phyloP scores from a whole-genome alignment of 169 alveolate genomes.

The Cryptosporidium viatorum region DNA sequence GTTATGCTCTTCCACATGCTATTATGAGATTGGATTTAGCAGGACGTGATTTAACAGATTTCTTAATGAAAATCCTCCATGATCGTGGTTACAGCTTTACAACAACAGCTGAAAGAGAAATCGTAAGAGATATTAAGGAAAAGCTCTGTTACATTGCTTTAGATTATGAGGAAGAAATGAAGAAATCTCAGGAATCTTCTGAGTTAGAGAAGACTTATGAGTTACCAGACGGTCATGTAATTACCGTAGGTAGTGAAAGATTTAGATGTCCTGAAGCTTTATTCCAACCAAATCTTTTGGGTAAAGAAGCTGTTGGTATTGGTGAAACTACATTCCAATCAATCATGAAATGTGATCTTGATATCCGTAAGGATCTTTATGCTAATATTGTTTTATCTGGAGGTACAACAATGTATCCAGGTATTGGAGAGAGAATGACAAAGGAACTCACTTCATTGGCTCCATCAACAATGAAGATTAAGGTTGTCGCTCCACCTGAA shows the following conservation, averaged over 20 bases:
- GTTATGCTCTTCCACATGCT: constrained; percentile 98
- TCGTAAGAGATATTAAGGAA: constrained; percentile 98
- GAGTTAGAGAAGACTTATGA: constrained; percentile 95
- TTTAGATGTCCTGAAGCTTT: constrained; percentile 98
- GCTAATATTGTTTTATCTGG: constrained; percentile 96
- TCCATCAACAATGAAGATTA: constrained; percentile 96
- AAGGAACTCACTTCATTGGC: constrained; percentile 96
- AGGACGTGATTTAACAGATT: constrained; percentile 97
- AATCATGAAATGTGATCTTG: constrained; percentile 96
- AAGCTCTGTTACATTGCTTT: constrained; percentile 95
- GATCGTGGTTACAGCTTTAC: constrained; percentile 97
- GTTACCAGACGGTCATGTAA: constrained; percentile 97
- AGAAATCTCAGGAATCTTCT: constrained; percentile 90
- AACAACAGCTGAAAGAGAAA: constrained; percentile 97
- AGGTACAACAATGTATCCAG: constrained; percentile 97
- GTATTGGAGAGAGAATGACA: constrained; percentile 96
- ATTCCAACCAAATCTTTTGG: constrained; percentile 94
- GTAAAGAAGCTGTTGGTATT: constrained; percentile 95
- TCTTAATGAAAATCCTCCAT: constrained; percentile 93
- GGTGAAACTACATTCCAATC: constrained; percentile 95
- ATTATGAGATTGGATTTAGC: constrained; percentile 96
- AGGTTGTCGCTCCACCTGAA: constrained; percentile 99
- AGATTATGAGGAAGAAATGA: constrained; percentile 95
- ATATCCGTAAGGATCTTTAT: constrained; percentile 95
- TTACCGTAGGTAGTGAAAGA: constrained; percentile 95